Conservation (phyloP, 106 monocot species). For the Gastrodia elata region DNA sequence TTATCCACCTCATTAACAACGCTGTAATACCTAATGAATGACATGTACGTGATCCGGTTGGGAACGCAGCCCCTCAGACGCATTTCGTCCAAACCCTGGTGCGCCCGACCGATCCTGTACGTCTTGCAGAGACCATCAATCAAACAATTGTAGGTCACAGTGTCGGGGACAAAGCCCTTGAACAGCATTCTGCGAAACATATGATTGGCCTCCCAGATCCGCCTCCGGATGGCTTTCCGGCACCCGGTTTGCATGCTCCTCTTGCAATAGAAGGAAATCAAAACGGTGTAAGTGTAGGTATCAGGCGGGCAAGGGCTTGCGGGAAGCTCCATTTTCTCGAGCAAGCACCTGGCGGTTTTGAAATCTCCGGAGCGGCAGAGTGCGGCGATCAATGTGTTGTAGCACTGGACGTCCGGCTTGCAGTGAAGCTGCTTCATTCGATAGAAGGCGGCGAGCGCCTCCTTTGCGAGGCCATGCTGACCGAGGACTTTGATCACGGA, state of each 20-base stretch:
- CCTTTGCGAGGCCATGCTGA: conserved; percentile 36
- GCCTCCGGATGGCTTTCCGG: conserved; percentile 62
- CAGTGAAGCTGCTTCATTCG: conserved; percentile 82
- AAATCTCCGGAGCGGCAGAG: conserved; percentile 48
- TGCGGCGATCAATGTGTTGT: conserved; percentile 61
- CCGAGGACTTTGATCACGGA: conserved; percentile 56
- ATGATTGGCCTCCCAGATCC: conserved; percentile 86
- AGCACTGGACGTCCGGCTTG: conserved; percentile 60
- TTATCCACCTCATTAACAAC: conserved; percentile 73
- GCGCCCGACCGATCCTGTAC: conserved; percentile 60
- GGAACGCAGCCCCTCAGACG: conserved; percentile 35
- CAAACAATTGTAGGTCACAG: conserved; percentile 86
- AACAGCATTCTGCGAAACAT: conserved; percentile 88
- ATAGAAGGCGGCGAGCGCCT: conserved; percentile 54
- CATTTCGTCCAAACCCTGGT: conserved; percentile 90
- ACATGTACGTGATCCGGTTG: conserved; percentile 75
- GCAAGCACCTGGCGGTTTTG: conserved; percentile 46
- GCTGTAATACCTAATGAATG: conserved; percentile 76
- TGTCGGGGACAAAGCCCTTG: conserved; percentile 63
- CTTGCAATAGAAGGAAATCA: conserved; percentile 58
- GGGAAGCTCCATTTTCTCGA: conserved; percentile 82
- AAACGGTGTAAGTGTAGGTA: conserved; percentile 77
- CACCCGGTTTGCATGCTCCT: conserved; percentile 64
- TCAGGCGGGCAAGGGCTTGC: conserved; percentile 62
- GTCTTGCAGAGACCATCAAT: conserved; percentile 92